Conservation (phyloP, 2,329 filamentous ascomycete species). For the Moelleriella libera region DNA sequence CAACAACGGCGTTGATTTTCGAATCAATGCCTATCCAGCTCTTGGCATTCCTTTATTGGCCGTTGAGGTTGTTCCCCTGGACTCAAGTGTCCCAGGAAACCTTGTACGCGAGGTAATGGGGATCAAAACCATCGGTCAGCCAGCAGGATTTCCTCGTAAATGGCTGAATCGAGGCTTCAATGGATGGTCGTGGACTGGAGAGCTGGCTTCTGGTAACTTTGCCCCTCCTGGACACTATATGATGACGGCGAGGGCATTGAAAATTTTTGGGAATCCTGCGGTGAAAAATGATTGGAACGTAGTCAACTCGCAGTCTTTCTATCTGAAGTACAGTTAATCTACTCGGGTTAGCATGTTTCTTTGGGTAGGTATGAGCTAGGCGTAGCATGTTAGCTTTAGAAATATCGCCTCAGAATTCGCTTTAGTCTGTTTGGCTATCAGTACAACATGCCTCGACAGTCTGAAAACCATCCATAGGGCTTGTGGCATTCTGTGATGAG, state of each 20-base stretch:
- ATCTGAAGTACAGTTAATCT: neutral
- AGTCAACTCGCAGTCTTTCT: neutral
- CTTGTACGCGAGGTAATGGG: neutral
- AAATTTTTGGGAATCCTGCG: neutral
- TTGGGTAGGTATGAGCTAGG: too few relatives aligned
- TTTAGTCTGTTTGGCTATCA: too few relatives aligned
- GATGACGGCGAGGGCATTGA: neutral
- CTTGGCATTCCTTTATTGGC: neutral
- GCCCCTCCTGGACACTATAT: neutral
- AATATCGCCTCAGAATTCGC: too few relatives aligned
- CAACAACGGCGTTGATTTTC: neutral
- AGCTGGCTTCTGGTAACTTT: neutral
- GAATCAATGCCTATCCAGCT: neutral
- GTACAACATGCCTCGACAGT: too few relatives aligned
- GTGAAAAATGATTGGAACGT: neutral
- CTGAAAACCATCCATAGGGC: too few relatives aligned
- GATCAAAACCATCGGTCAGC: neutral
- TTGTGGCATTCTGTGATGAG: too few relatives aligned
- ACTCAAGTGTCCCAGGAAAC: neutral
- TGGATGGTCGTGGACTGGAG: neutral
- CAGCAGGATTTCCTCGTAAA: neutral
- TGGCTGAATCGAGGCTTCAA: neutral
- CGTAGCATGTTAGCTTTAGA: too few relatives aligned
- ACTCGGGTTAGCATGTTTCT: too few relatives aligned
- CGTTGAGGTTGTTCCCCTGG: neutral